A percentile compares a stretch with the other conserved stretches of the same genome.
These are phyloP conservation scores for Pyrrhoderma noxium DNA, from an alignment of 1,284 basidiomycete species.

Conservation along the genomic window DNA sequence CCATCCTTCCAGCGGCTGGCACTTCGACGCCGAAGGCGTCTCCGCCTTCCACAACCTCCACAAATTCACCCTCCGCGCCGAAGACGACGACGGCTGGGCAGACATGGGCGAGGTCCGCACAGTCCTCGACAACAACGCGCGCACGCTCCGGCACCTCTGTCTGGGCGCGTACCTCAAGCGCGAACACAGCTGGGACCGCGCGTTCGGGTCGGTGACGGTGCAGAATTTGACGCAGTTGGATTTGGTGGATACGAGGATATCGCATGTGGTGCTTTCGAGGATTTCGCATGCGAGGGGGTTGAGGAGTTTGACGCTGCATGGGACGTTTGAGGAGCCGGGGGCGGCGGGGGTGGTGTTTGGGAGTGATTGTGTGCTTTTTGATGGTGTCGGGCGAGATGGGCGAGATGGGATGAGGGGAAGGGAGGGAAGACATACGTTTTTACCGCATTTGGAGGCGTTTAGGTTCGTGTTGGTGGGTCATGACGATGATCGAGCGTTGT, in stretches of 20 bases:
- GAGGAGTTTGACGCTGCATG: constrained; percentile 54
- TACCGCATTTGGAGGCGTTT: constrained; percentile 54
- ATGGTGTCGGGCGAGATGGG: too few species aligned
- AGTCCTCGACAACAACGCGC: constrained; percentile 51
- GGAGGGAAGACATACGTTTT: constrained; percentile 49
- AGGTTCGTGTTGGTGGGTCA: constrained; percentile 56
- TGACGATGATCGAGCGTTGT: constrained; percentile 46
- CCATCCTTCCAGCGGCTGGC: constrained; percentile 42
- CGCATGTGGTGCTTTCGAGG: constrained; percentile 51
- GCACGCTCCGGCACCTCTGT: constrained; percentile 51
- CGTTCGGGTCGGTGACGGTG: constrained; percentile 54
- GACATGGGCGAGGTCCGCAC: constrained; percentile 61
- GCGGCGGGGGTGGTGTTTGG: constrained; percentile 55
- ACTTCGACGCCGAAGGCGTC: constrained; percentile 61
- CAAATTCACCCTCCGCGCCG: constrained; percentile 58
- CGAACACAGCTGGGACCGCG: constrained; percentile 56
- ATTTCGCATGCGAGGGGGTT: constrained; percentile 54
- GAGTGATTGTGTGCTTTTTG: constrained; percentile 52
- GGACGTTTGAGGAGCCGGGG: constrained; percentile 51
- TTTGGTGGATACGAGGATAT: constrained; percentile 58
- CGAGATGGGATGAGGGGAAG: too few species aligned
- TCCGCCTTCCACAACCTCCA: constrained; percentile 50
- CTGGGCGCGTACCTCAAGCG: constrained; percentile 58
- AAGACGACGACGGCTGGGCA: constrained; percentile 61
- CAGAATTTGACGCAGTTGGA: constrained; percentile 58